These are phyloP conservation scores for Ceratocystis albifundus DNA, from an alignment of 2,329 filamentous ascomycete genomes.

Conservation along the genomic window DNA sequence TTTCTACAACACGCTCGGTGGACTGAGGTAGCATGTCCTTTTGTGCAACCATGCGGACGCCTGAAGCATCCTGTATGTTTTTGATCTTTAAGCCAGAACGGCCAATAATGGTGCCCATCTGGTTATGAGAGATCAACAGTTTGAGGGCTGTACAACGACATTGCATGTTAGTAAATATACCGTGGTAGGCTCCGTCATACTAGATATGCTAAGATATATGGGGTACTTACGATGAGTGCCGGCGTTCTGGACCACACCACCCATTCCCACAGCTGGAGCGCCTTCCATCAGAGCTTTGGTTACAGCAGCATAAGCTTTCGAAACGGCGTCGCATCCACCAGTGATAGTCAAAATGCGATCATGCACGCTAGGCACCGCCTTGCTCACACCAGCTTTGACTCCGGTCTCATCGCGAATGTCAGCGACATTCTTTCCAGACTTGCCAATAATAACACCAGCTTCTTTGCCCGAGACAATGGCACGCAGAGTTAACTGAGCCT, in stretches of 20 bases:
- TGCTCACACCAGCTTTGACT: constrained; percentile 95
- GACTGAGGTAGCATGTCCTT: constrained; percentile 99
- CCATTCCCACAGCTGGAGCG: constrained; percentile 91
- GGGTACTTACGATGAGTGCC: constrained; percentile 79
- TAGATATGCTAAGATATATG: no score
- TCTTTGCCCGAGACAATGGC: constrained; percentile 99
- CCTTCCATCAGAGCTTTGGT: constrained; percentile 85
- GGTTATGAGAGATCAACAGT: constrained; percentile 96
- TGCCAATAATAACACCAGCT: constrained; percentile 97
- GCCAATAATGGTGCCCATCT: constrained; percentile 99
- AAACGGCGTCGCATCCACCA: constrained; percentile 74
- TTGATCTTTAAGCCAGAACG: constrained; percentile 97
- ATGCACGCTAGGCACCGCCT: constrained; percentile 94
- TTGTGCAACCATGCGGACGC: constrained; percentile 97
- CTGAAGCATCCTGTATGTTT: constrained; percentile 93
- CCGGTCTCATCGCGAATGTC: constrained; percentile 95
- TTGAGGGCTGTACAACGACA: constrained; percentile 61
- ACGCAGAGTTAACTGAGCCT: constrained; percentile 82
- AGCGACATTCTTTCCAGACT: constrained; percentile 95
- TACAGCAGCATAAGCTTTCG: constrained; percentile 86
- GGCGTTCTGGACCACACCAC: constrained; percentile 71
- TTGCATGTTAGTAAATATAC: neutral
- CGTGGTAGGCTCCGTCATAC: no score
- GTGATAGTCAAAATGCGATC: constrained; percentile 95
- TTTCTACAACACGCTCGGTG: constrained; percentile 93